Evolutionary conservation across 371 early-diverging fungal genomes (phyloP).

Genomic region (Fennellomyces sp.): DNA sequence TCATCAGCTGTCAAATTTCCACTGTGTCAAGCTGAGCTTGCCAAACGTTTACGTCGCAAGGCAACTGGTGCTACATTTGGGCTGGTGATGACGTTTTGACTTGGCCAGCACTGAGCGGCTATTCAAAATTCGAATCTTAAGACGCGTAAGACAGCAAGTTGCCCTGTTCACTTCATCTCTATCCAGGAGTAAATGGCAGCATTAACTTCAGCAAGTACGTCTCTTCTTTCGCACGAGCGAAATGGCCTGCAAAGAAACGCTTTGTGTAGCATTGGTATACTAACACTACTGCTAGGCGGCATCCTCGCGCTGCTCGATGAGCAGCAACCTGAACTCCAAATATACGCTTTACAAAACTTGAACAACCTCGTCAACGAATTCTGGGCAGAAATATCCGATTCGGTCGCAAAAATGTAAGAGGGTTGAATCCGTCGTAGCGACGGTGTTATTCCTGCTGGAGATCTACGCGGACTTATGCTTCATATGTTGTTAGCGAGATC

Average conservation of each 20-base stretch:
- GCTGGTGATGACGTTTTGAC: not conserved
- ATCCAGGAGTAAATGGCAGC: conserved; percentile 32
- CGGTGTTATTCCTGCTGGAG: not conserved
- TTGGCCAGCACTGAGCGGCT: not conserved
- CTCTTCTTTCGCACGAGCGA: not conserved
- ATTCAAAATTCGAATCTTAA: not conserved
- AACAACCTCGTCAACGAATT: conserved; percentile 89
- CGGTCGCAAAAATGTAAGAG: conserved; percentile 88
- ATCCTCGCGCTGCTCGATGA: conserved; percentile 94
- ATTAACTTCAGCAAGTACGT: conserved; percentile 55
- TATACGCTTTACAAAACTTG: conserved; percentile 89
- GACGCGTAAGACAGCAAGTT: conserved; percentile 4
- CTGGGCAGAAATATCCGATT: conserved; percentile 97
- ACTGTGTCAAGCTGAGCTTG: too few relatives aligned
- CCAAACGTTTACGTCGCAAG: too few relatives aligned
- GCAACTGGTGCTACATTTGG: too few relatives aligned
- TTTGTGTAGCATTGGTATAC: not conserved
- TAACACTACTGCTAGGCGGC: conserved; percentile 65
- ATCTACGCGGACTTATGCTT: too few relatives aligned
- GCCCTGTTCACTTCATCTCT: not conserved
- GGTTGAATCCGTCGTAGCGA: not conserved
- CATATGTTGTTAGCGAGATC: conserved; percentile 70
- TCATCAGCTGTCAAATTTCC: too few relatives aligned
- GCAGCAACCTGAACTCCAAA: conserved; percentile 86
- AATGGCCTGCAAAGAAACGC: not conserved